phyloP scores from a whole-genome alignment of 768 basidiomycete species.

The Boletus insuetus region DNA sequence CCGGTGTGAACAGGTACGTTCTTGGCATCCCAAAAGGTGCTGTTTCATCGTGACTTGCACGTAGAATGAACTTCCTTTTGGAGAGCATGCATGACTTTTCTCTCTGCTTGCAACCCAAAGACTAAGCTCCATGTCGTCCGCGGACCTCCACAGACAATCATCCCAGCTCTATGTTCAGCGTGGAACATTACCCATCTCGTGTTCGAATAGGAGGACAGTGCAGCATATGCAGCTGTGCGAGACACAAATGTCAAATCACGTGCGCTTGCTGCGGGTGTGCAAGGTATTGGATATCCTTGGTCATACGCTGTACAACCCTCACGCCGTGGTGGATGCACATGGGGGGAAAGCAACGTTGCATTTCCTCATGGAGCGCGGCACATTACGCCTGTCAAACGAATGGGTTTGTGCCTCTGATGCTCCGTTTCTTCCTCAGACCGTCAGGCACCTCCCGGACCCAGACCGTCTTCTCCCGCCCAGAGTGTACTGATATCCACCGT shows the following conservation, averaged over 20 bases:
- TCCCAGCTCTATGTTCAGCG: conserved; percentile 7
- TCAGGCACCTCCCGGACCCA: conserved; percentile 8
- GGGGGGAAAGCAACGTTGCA: conserved; percentile 1
- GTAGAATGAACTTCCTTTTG: conserved; percentile 11
- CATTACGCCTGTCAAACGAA: background rate
- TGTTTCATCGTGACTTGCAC: conserved; percentile 3
- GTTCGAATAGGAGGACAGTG: conserved; percentile 3
- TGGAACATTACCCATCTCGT: conserved; percentile 15
- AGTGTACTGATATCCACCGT: conserved; percentile 4
- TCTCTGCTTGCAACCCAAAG: conserved; percentile 8
- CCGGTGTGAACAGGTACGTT: conserved; percentile 9
- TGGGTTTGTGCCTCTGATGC: background rate
- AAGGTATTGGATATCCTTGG: background rate
- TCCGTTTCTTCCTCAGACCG: conserved; percentile 9
- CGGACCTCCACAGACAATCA: conserved; percentile 16
- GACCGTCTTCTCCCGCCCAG: conserved; percentile 4
- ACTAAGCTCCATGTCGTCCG: conserved; percentile 20
- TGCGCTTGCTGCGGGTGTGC: conserved; percentile 1
- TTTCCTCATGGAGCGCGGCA: conserved; percentile 10
- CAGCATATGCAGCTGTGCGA: background rate
- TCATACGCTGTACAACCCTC: conserved; percentile 1
- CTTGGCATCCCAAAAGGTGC: background rate
- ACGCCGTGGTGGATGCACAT: background rate
- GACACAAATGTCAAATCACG: conserved; percentile 4
- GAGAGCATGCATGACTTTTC: conserved; percentile 11